Base-by-base conservation (phyloP, 768 basidiomycete species). In the Lanmaoa pseudosensibilis region DNA sequence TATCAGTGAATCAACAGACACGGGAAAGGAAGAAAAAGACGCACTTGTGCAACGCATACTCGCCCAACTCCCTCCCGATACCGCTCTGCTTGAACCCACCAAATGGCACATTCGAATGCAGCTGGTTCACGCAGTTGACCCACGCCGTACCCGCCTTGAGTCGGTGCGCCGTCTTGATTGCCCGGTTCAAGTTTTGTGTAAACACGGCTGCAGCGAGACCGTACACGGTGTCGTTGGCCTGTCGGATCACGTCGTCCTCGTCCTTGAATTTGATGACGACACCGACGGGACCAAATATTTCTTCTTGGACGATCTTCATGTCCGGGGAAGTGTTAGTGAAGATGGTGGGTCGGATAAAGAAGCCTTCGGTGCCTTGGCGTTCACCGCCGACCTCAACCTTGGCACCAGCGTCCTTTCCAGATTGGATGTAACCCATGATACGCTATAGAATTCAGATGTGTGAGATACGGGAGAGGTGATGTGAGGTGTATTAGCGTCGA, bases 171-270 rank as follows among this genome's bases (percentile, higher is more conserved):
- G 85, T 83, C 56, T 76, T 74, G 52, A 95, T 73, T 0, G 90
- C 92, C 27, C 87, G 80, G 61, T 81, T 83, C 75, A 96, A 73
- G 72, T 95, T 80, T 65, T 83, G 78, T 36, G 89, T 86, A 79
- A 94, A 97, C 51, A 98, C 85, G 9, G 89, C 88, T 3, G 90
- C 86, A 15, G 92, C 93, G 44, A 97, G 83, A 55, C 95, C 95
- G 71, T 94, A 96, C 48, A 76, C 65, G 0, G 90, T 88, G 69
- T 96, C 87, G 73, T 99, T 99, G 27, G 93, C 96, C 66, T 83
- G 80, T 46, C 70, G 72, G 62, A 91, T 73, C 38, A 85, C 85
- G 55, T 90, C 84, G 61, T 82, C 79, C 58, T 83, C 84, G 49
- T 82, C 79, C 64, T 85, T 81, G 76, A 94, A 93, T 68, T 85